Evolutionary conservation across 2,329 filamentous ascomycete species (phyloP).

Genomic region (Fusarium continuum): DNA sequence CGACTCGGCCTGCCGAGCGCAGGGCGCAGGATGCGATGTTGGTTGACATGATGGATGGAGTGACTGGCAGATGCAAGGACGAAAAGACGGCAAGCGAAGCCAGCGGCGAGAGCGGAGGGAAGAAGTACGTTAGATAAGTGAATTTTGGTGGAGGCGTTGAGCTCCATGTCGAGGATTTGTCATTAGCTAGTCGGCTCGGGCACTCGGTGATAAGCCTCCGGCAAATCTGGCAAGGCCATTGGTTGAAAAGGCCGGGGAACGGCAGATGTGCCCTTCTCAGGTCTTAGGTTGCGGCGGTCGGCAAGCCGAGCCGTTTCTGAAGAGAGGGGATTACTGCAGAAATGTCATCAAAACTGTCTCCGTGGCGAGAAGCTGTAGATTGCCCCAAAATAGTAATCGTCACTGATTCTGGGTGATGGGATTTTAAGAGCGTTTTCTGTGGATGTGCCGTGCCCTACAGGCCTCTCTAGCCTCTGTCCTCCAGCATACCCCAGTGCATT

Average conservation of each 20-base stretch:
- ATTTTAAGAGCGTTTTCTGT: background rate
- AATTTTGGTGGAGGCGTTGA: conserved; percentile 37
- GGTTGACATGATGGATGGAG: conserved; percentile 63
- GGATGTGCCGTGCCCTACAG: no score
- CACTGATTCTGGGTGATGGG: background rate
- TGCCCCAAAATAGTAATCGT: background rate
- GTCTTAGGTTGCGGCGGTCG: conserved; percentile 15
- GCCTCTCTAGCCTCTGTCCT: no score
- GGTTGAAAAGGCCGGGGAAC: conserved; percentile 38
- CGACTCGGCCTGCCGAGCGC: conserved; percentile 76
- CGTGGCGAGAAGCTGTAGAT: conserved; percentile 16
- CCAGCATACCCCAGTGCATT: background rate
- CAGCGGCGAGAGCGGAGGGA: conserved; percentile 32
- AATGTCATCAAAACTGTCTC: conserved; percentile 15
- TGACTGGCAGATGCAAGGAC: conserved; percentile 39
- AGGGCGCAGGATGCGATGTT: conserved; percentile 73
- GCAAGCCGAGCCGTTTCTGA: conserved; percentile 20
- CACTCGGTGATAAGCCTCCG: conserved; percentile 49
- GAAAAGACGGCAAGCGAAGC: conserved; percentile 31
- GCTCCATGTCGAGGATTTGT: conserved; percentile 48
- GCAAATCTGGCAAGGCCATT: conserved; percentile 43
- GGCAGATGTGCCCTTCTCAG: conserved; percentile 24
- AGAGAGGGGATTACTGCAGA: conserved; percentile 2
- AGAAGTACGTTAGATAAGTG: conserved; percentile 31
- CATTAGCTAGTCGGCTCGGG: conserved; percentile 50